Conservation (phyloP, 805 yeast genomes). For the Saccharomycopsis fibuligera region DNA sequence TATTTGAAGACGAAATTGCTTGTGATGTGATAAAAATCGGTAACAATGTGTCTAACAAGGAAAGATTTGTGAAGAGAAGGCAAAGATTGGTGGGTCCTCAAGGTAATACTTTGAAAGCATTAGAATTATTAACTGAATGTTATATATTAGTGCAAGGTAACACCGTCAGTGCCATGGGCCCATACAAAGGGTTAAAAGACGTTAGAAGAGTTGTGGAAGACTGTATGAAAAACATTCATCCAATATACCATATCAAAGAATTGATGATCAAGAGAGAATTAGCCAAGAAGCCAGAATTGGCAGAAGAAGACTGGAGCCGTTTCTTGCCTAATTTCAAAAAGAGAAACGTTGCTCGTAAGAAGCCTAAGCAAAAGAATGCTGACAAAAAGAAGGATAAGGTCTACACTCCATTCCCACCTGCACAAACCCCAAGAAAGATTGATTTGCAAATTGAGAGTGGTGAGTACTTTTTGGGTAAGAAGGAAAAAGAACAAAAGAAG, state of each 20-base stretch:
- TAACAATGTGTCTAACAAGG: slow-evolving; percentile 80
- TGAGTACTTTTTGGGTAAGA: slow-evolving; percentile 90
- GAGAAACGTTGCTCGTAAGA: slow-evolving; percentile 90
- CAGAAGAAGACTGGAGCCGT: slow-evolving; percentile 94
- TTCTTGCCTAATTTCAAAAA: slow-evolving; percentile 95
- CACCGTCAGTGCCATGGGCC: slow-evolving; percentile 96
- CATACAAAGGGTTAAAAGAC: slow-evolving; percentile 86
- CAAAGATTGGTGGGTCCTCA: slow-evolving; percentile 95
- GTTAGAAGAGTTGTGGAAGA: slow-evolving; percentile 93
- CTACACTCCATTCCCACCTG: slow-evolving; percentile 99
- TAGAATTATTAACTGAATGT: slow-evolving; percentile 91
- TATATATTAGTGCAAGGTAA: slow-evolving; percentile 95
- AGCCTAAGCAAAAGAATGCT: slow-evolving; percentile 50
- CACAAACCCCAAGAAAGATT: slow-evolving; percentile 92
- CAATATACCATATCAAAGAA: slow-evolving; percentile 96
- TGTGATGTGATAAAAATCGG: slow-evolving; percentile 97
- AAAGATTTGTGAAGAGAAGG: slow-evolving; percentile 89
- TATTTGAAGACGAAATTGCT: slow-evolving; percentile 85
- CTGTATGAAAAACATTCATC: slow-evolving; percentile 94
- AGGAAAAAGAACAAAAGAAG: slow-evolving; percentile 67
- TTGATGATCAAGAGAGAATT: slow-evolving; percentile 95
- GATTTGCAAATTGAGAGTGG: slow-evolving; percentile 97
- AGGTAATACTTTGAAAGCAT: slow-evolving; percentile 93
- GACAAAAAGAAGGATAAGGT: slow-evolving; percentile 54
- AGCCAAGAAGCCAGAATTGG: slow-evolving; percentile 91